Base-by-base conservation (phyloP, 2,329 filamentous ascomycete species). In the Huntiella savannae region DNA sequence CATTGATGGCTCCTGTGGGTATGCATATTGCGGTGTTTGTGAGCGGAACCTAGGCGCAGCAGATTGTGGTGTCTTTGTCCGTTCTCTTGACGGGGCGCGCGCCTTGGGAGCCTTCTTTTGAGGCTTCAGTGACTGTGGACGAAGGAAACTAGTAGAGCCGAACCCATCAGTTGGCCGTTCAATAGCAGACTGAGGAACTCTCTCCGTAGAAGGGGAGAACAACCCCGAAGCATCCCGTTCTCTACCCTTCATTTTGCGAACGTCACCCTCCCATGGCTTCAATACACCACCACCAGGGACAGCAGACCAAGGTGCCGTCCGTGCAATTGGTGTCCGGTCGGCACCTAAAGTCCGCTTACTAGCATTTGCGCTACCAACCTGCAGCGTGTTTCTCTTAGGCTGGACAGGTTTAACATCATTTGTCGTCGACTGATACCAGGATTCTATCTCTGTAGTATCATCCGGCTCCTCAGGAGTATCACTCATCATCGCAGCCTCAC, bases 401-500 rank as follows among this genome's bases (percentile, higher is more conserved):
- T 40, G 8, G 8, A 11, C 8, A 15, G 16, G 16, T 10, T 43
- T 43, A 5, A n/a, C n/a, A 17, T 43, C 40, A 13, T 34, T 11
- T 32, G 6, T 33, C 28, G 28, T 13, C 12, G 48, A 43, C 16
- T 41, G 48, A 39, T 50, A 47, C 48, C 48, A 50, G 10, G 34
- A 40, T 33, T 49, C 48, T 5, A 38, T 35, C 22, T 40, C 40
- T 17, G 22, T 22, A 12, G 28, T 22, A 4, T 35, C 42, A 5
- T 33, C 19, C n/a, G 37, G 45, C 19, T 41, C 45, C 13, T 47
- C 40, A 13, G 48, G 48, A 8, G 41, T 47, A 15, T 33, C 34
- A 6, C 40, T 44, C 11, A 40, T 42, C 37, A 45, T 47, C 13
- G 48, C 48, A 5, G 41, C 48, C 22, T 47, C 45, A 13, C 48